Base-by-base conservation (phyloP, 192 early-diverging fungal species). In the Backusella luteola region DNA sequence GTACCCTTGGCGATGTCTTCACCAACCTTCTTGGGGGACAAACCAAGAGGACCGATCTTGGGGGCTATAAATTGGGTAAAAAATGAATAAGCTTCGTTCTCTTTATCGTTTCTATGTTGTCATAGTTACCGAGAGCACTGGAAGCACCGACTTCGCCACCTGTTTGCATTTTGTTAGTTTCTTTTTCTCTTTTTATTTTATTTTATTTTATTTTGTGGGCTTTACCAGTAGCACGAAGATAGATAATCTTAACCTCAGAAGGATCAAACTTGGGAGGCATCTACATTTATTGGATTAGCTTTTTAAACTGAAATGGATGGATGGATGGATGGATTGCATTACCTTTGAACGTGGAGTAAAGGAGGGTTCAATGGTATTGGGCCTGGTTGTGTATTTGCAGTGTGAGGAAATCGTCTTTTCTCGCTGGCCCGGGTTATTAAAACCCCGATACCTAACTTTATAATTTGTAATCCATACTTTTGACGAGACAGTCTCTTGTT, bases 1-100 rank as follows among this genome's bases (percentile, higher is more conserved):
- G 98, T 99, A 78, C 94, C 96, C 93, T 99, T 99, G 91, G 98
- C 98, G 80, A 99, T 99, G 86, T 99, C 98, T 90, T 99, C 98
- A 91, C 98, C 98, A 72, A 97, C 94, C 93, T 99, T 99, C 93
- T 99, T 99, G 89, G 98, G 98, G 71, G 97, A 95, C 76, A 93
- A 87, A 98, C 98, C 98, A 80, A 99, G 95, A 82, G 98, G 98
- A 96, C 98, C 98, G 79, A 99, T 95, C 94, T 99, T 99, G 86
- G 98, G 42, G 42, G 42, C 42, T 97, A 71, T 97, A 70, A 29
- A 34, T 66, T 66, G 6, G 1, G 11, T 0, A 0, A 14, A 14
- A 11, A 11, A 11, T 39, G 38, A 0, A 39, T 39, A 39, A 39
- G 2, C 3, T 32, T 32, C 32, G 32, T 32, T 32, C 2, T 32